Evolutionary conservation across 2,329 filamentous ascomycete species (phyloP).

Genomic region (Phoma sp.): DNA sequence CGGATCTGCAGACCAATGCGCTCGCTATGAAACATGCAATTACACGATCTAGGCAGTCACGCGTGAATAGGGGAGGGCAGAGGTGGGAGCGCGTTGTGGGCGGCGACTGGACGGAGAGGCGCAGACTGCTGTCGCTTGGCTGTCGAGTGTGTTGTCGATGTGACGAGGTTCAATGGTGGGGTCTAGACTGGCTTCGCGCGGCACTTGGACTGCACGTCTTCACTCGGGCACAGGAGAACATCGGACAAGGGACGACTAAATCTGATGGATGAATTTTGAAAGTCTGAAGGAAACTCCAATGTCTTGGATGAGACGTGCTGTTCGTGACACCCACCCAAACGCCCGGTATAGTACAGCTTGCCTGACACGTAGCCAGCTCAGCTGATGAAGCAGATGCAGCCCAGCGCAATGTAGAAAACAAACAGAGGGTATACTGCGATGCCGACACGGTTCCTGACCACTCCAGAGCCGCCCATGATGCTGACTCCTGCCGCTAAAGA

Average conservation of each 20-base stretch:
- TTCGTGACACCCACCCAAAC: conserved; percentile 13
- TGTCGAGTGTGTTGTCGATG: conserved; percentile 18
- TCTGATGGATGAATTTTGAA: not conserved
- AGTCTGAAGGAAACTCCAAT: conserved; percentile 3
- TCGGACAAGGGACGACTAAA: not conserved
- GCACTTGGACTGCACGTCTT: conserved; percentile 8
- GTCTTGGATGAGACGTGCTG: conserved; percentile 11
- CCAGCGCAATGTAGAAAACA: conserved; percentile 92
- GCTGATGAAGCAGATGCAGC: conserved; percentile 97
- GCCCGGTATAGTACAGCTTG: conserved; percentile 13
- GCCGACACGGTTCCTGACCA: conserved; percentile 91
- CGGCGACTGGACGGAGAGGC: conserved; percentile 30
- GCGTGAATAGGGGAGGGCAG: conserved; percentile 18
- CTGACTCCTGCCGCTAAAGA: conserved; percentile 94
- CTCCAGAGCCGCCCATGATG: conserved; percentile 92
- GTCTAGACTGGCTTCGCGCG: conserved; percentile 23
- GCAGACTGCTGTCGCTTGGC: conserved; percentile 36
- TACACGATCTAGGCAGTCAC: conserved; percentile 27
- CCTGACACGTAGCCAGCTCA: conserved; percentile 47
- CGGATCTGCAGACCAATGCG: conserved; percentile 32
- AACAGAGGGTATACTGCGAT: conserved; percentile 95
- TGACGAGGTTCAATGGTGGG: conserved; percentile 38
- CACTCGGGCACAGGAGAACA: not conserved
- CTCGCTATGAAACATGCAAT: conserved; percentile 26
- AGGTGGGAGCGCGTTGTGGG: conserved; percentile 25